These are phyloP conservation scores for Cutaneotrichosporon mucoides DNA, from an alignment of 1,284 basidiomycete genomes.

Conservation along the genomic window DNA sequence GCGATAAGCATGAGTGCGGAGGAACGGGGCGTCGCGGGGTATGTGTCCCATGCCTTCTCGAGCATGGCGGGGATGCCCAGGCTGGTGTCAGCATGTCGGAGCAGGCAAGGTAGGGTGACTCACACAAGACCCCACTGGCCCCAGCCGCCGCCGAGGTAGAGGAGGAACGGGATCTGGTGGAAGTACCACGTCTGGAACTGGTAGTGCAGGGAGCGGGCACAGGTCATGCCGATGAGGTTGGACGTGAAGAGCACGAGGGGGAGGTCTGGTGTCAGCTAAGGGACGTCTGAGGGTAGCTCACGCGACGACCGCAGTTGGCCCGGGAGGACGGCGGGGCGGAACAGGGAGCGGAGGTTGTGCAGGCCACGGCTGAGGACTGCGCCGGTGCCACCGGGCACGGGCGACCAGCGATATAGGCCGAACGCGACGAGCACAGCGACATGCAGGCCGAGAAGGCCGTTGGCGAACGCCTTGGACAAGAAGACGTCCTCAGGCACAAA, in stretches of 20 bases:
- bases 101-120: slow-evolving; percentile 13
- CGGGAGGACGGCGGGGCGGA: slow-evolving; percentile 12
- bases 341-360: slow-evolving; percentile 21
- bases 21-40: slow-evolving; percentile 70
- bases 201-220: slow-evolving; percentile 94
- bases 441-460: slow-evolving; percentile 65
- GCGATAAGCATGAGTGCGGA: slow-evolving; percentile 61
- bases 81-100: slow-evolving; percentile 51
- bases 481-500: slow-evolving; percentile 75
- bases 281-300: slow-evolving; percentile 10
- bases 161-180: slow-evolving; percentile 81
- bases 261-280: slow-evolving; percentile 58
- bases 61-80: slow-evolving; percentile 60
- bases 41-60: slow-evolving; percentile 85
- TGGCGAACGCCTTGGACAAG: slow-evolving; percentile 62
- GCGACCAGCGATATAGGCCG: slow-evolving; percentile 69
- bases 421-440: slow-evolving; percentile 60
- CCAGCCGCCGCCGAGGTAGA: slow-evolving; percentile 41
- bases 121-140: slow-evolving; percentile 23
- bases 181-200: slow-evolving; percentile 99
- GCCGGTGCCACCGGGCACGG: slow-evolving; percentile 59
- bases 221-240: slow-evolving; percentile 86
- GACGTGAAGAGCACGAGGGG: slow-evolving; percentile 79
- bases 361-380: slow-evolving; percentile 59
- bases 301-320: slow-evolving; percentile 24